A percentile compares a stretch with the other conserved stretches of the same genome.
Conservation (phyloP, 2,329 filamentous ascomycete genomes). For the Ceratocystis alfenasii region DNA sequence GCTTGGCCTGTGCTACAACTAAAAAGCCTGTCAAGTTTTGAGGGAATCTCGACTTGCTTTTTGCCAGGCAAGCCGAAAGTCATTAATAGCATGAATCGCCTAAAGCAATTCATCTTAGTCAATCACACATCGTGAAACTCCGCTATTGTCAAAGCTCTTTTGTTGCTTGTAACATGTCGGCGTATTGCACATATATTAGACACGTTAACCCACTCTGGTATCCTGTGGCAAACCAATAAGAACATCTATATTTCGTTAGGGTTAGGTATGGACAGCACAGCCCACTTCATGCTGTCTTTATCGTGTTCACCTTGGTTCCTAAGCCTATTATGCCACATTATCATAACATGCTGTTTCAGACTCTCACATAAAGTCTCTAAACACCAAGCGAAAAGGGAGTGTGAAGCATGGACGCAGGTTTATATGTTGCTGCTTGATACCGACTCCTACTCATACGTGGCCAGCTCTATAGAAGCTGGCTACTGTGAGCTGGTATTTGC, state of each 20-base stretch:
- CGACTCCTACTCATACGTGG: background rate
- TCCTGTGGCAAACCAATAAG: background rate
- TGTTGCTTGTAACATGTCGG: background rate
- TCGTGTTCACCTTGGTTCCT: too few species aligned
- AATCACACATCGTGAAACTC: slow-evolving; percentile 10
- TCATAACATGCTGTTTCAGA: background rate
- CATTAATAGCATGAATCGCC: background rate
- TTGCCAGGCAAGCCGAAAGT: background rate
- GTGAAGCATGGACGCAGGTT: background rate
- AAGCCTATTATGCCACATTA: too few species aligned
- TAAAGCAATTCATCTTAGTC: slow-evolving; percentile 9
- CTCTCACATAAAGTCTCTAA: background rate
- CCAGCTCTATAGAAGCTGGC: background rate
- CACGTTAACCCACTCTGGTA: background rate
- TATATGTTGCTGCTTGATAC: background rate
- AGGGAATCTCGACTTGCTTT: background rate
- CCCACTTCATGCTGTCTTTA: too few species aligned
- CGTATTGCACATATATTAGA: background rate
- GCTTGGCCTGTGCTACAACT: background rate
- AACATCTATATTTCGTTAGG: background rate
- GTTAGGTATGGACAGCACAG: background rate
- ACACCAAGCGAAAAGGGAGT: background rate
- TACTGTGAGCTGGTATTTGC: background rate
- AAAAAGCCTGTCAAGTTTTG: background rate
- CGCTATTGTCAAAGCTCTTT: slow-evolving; percentile 4